These are phyloP conservation scores for Linnemannia elongata DNA, from an alignment of 192 early-diverging fungal species.

Conservation along the genomic window DNA sequence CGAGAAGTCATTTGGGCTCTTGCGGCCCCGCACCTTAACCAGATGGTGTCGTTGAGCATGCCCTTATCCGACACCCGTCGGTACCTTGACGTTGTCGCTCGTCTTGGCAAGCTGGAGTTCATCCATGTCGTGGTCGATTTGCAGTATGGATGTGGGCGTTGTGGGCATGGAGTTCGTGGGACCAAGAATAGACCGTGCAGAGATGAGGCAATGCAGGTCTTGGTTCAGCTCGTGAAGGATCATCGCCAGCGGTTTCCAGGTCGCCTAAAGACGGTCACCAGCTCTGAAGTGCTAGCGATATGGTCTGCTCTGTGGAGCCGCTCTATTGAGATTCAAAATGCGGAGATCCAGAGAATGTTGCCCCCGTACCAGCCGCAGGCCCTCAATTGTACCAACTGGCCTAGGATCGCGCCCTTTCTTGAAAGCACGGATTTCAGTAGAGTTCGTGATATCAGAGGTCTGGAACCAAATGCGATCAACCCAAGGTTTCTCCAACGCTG, in stretches of 20 bases:
- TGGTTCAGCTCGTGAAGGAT: neutral
- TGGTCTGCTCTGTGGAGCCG: neutral
- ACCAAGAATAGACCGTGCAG: too few relatives aligned
- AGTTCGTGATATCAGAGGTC: too few relatives aligned
- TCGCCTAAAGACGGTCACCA: neutral
- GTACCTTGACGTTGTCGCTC: neutral
- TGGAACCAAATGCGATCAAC: too few relatives aligned
- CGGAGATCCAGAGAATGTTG: too few relatives aligned
- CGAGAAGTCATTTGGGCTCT: neutral
- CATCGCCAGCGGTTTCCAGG: neutral
- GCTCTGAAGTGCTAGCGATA: neutral
- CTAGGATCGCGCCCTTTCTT: too few relatives aligned
- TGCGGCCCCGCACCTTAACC: neutral
- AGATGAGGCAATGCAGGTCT: neutral
- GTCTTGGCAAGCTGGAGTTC: neutral
- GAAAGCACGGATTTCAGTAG: too few relatives aligned
- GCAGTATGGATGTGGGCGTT: neutral
- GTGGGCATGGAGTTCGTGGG: neutral
- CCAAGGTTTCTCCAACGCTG: too few relatives aligned
- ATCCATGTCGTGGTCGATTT: neutral
- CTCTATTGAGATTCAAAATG: neutral
- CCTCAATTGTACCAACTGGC: too few relatives aligned
- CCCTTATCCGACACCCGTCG: neutral
- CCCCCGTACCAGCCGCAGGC: too few relatives aligned
- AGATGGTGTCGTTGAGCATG: neutral